Conservation (phyloP, 768 basidiomycete genomes). For the Macrolepiota albuminosa region DNA sequence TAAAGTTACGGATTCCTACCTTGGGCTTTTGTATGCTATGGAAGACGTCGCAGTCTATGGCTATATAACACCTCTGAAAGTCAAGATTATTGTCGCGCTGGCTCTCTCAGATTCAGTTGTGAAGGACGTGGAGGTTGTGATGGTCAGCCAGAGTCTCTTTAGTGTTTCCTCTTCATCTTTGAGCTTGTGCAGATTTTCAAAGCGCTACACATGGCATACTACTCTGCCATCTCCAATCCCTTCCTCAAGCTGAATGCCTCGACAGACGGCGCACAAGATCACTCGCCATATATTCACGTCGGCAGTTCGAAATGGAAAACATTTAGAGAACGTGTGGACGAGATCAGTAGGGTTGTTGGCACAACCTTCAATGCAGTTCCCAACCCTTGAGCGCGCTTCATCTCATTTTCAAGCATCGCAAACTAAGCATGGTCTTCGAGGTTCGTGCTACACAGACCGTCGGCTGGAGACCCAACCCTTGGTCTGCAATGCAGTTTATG, state of each 20-base stretch:
- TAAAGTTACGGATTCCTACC: slow-evolving; percentile 74
- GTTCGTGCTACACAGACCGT: slow-evolving; percentile 22
- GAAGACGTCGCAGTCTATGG: slow-evolving; percentile 93
- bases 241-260: slow-evolving; percentile 66
- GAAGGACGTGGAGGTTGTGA: slow-evolving; percentile 72
- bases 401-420: not conserved
- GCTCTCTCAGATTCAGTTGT: slow-evolving; percentile 79
- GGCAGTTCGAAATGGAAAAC: slow-evolving; percentile 65
- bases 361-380: slow-evolving; percentile 26
- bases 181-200: slow-evolving; percentile 64
- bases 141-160: slow-evolving; percentile 38
- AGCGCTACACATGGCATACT: slow-evolving; percentile 86
- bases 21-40: slow-evolving; percentile 84
- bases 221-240: slow-evolving; percentile 78
- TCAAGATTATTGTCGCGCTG: slow-evolving; percentile 82
- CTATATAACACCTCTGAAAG: slow-evolving; percentile 81
- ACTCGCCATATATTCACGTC: slow-evolving; percentile 49
- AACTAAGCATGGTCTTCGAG: slow-evolving; percentile 1
- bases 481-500: slow-evolving; percentile 15
- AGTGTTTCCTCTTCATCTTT: slow-evolving; percentile 1
- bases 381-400: slow-evolving; percentile 9
- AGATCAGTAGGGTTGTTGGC: slow-evolving; percentile 60
- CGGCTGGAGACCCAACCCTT: slow-evolving; percentile 11
- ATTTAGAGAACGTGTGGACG: slow-evolving; percentile 70
- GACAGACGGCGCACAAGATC: slow-evolving; percentile 44